A percentile compares a stretch with the other conserved stretches of the same genome.
phyloP scores from a whole-genome alignment of 1,284 basidiomycete genomes.

The Puccinia coronata region DNA sequence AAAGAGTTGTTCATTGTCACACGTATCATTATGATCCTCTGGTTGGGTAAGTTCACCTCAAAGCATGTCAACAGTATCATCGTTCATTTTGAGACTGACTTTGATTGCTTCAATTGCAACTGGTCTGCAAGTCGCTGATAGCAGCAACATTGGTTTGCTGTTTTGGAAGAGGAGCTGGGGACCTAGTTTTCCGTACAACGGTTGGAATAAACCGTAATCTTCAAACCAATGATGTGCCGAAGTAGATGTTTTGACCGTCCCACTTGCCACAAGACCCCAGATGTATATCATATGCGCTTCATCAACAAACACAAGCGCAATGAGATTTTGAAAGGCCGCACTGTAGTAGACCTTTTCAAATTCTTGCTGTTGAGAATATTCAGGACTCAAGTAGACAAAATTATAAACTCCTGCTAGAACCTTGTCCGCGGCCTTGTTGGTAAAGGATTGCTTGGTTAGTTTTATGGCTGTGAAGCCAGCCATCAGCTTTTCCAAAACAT shows the following conservation, averaged over 20 bases:
- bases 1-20: not conserved
- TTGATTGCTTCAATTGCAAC: conserved; percentile 20
- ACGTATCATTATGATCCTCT: conserved; percentile 1
- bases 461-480: not conserved
- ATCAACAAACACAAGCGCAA: no score
- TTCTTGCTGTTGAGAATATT: no score
- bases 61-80: not conserved
- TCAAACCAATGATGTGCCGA: not conserved
- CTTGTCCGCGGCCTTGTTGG: not conserved
- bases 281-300: no score
- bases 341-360: no score
- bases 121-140: conserved; percentile 9
- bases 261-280: no score
- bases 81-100: not conserved
- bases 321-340: no score
- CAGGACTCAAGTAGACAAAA: conserved; percentile 8
- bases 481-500: not conserved
- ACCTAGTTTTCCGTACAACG: conserved; percentile 13
- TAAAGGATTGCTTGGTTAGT: not conserved
- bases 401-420: not conserved
- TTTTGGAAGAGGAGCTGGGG: not conserved
- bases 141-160: not conserved
- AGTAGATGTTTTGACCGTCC: not conserved
- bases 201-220: not conserved
- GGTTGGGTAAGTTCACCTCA: conserved; percentile 6